These are phyloP conservation scores for Puya raimondii DNA, from an alignment of 176 grass and related monocot genomes.

Conservation along the genomic window DNA sequence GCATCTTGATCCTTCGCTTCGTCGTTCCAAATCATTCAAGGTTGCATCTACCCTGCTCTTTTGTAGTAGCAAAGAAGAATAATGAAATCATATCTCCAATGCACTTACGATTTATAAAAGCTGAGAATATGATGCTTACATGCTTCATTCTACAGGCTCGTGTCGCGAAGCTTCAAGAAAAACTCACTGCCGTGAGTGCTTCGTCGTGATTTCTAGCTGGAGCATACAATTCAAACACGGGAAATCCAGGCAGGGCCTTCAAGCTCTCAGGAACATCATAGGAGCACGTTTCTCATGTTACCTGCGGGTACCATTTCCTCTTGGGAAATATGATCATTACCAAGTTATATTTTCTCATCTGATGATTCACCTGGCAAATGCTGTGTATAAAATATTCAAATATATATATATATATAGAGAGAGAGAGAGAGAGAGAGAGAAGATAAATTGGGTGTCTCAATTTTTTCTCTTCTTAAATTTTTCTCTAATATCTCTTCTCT, in stretches of 20 bases:
- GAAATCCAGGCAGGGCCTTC: background rate
- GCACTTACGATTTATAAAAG: background rate
- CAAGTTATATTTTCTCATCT: too few relatives aligned
- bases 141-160: slow-evolving; percentile 41
- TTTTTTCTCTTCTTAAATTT: too few relatives aligned
- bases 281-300: background rate
- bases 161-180: slow-evolving; percentile 50
- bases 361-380: too few relatives aligned
- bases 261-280: background rate
- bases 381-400: too few relatives aligned
- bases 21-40: slow-evolving; percentile 79
- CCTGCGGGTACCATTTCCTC: too few relatives aligned
- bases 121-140: slow-evolving; percentile 12
- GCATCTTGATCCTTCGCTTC: slow-evolving; percentile 64
- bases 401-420: too few relatives aligned
- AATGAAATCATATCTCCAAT: background rate
- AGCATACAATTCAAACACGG: slow-evolving; percentile 3
- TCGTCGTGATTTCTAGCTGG: slow-evolving; percentile 20
- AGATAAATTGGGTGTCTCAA: too few relatives aligned
- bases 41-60: slow-evolving; percentile 23
- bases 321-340: too few relatives aligned
- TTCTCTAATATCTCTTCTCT: too few relatives aligned
- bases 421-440: too few relatives aligned
- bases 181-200: slow-evolving; percentile 27
- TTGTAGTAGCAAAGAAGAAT: background rate